phyloP scores from a whole-genome alignment of 139 green algal genomes.

The Coccomyxa sp. region DNA sequence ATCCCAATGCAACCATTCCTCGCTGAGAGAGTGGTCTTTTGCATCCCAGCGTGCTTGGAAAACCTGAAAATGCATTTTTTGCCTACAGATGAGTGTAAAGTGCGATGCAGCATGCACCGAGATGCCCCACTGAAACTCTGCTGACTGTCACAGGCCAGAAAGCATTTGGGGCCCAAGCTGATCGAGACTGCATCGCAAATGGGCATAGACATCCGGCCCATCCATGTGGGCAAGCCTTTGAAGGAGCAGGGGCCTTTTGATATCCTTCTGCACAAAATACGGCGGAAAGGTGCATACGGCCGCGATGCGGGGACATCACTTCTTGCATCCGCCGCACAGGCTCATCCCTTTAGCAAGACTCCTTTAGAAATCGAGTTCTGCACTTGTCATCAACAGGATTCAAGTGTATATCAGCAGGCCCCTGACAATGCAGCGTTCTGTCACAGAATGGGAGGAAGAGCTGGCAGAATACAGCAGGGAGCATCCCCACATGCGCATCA shows the following conservation, averaged over 20 bases:
- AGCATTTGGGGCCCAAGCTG: slow-evolving; percentile 54
- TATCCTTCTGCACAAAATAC: slow-evolving; percentile 72
- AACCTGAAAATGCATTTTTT: neutral
- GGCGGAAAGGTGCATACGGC: slow-evolving; percentile 43
- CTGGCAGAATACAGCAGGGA: slow-evolving; percentile 48
- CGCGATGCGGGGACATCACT: neutral
- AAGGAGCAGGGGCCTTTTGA: slow-evolving; percentile 60
- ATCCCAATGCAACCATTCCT: too few species aligned
- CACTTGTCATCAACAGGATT: too few species aligned
- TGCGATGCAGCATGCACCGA: neutral
- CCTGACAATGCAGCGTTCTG: neutral
- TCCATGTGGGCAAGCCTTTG: slow-evolving; percentile 48
- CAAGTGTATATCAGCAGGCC: neutral
- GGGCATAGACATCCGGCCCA: slow-evolving; percentile 43
- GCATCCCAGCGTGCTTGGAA: neutral
- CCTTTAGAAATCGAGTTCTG: neutral
- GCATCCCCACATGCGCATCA: slow-evolving; percentile 48
- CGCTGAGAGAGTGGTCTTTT: too few species aligned
- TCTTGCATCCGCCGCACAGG: neutral
- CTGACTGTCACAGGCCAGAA: slow-evolving; percentile 19
- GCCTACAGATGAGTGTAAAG: neutral
- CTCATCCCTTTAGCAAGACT: neutral
- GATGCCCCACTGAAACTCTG: neutral
- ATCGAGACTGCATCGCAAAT: slow-evolving; percentile 16
- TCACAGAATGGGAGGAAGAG: slow-evolving; percentile 59